Conservation (phyloP, 2,329 filamentous ascomycete genomes). For the Fusarium vanettenii region DNA sequence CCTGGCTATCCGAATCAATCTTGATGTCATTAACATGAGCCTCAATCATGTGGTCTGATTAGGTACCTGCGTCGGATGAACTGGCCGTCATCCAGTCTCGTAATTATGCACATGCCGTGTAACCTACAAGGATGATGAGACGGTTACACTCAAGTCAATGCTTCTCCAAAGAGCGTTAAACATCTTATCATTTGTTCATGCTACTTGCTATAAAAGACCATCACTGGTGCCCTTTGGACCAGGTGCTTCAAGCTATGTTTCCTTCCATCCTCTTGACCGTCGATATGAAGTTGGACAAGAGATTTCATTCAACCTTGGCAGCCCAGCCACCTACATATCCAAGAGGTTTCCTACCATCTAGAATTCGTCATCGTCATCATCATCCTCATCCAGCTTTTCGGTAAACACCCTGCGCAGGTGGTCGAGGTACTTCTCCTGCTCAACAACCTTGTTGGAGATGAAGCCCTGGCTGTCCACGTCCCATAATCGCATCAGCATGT, state of each 20-base stretch:
- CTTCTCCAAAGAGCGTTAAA: background rate
- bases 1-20: background rate
- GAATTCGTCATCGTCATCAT: background rate
- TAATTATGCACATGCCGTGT: background rate
- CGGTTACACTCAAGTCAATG: background rate
- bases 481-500: slow-evolving; percentile 8
- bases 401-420: slow-evolving; percentile 5
- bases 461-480: slow-evolving; percentile 7
- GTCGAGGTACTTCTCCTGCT: slow-evolving; percentile 12
- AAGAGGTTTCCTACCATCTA: background rate
- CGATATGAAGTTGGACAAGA: background rate
- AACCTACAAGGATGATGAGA: background rate
- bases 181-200: background rate
- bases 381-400: background rate
- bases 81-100: background rate
- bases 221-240: background rate
- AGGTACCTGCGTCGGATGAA: background rate
- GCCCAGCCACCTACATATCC: background rate
- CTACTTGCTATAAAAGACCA: background rate
- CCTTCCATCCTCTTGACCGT: background rate
- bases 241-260: background rate
- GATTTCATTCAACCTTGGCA: background rate
- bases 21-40: background rate
- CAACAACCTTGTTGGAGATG: slow-evolving; percentile 9
- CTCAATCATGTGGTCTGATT: background rate